Percentiles rank a stretch among this genome's conserved stretches.
Conservation (phyloP, 331 rosid genomes). For the Acacia pycnantha region DNA sequence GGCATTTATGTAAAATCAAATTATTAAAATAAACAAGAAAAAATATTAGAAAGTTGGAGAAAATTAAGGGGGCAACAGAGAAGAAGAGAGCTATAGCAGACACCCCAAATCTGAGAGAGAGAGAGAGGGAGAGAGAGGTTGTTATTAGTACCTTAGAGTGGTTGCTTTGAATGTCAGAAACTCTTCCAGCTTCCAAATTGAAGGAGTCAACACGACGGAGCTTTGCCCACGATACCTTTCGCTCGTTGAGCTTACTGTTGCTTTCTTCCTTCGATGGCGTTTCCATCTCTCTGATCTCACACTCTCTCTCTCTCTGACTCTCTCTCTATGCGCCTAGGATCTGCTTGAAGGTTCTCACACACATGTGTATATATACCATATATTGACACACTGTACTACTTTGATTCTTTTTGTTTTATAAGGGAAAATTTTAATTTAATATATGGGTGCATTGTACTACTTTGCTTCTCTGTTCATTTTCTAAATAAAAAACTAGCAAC, state of each 20-base stretch:
- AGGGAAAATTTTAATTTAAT: no score
- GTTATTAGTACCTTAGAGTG: slow-evolving; percentile 28
- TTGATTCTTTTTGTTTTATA: not conserved
- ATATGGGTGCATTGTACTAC: not conserved
- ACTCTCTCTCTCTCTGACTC: not conserved
- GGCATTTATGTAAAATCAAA: no score
- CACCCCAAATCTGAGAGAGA: no score
- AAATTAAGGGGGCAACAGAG: no score
- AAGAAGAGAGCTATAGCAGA: no score
- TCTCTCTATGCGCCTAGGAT: not conserved
- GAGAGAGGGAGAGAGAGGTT: not conserved
- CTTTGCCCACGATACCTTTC: slow-evolving; percentile 68
- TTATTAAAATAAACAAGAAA: no score
- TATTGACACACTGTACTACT: not conserved
- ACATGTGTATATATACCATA: not conserved
- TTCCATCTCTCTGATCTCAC: not conserved
- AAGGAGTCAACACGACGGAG: slow-evolving; percentile 75
- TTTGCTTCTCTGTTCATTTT: not conserved
- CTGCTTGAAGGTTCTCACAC: not conserved
- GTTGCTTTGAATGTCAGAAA: slow-evolving; percentile 33
- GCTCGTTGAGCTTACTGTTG: slow-evolving; percentile 24
- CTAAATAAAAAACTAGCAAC: not conserved
- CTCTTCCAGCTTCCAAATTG: slow-evolving; percentile 79
- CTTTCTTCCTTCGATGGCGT: not conserved
- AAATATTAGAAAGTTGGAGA: no score